Percentiles rank a stretch among this genome's conserved stretches.
Conservation (phyloP, 225 moss, liverwort and hornwort genomes). For the Bryum argenteum region DNA sequence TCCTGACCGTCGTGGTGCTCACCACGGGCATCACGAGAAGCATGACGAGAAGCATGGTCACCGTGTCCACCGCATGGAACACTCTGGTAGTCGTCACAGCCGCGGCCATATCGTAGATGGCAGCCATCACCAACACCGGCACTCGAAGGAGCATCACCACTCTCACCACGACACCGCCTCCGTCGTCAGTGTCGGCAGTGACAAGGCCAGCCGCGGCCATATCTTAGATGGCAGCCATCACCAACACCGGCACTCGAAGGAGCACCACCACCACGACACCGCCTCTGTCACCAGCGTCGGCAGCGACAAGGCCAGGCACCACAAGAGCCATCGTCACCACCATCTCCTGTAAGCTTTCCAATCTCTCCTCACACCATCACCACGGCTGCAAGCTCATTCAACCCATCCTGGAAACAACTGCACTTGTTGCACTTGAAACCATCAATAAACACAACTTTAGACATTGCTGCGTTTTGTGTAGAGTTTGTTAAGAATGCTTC, state of each 20-base stretch:
- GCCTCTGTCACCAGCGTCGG: slow-evolving; percentile 6
- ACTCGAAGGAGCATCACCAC: slow-evolving; percentile 5
- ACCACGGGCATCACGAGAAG: too few relatives aligned
- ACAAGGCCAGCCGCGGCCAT: slow-evolving; percentile 7
- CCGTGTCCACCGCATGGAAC: neutral
- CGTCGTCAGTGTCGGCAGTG: slow-evolving; percentile 4
- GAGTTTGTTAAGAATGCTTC: too few relatives aligned
- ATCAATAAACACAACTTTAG: too few relatives aligned
- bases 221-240: neutral
- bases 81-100: slow-evolving; percentile 20
- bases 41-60: slow-evolving; percentile 16
- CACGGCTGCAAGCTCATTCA: too few relatives aligned
- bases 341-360: slow-evolving; percentile 23
- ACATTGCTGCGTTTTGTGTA: too few relatives aligned
- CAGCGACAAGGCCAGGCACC: slow-evolving; percentile 5
- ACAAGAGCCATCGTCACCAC: slow-evolving; percentile 10
- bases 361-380: neutral
- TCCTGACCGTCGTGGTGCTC: slow-evolving; percentile 1
- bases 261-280: neutral
- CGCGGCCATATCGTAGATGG: neutral
- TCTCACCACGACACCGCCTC: neutral
- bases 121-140: slow-evolving; percentile 7
- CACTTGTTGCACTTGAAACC: too few relatives aligned
- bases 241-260: slow-evolving; percentile 6
- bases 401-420: too few relatives aligned